phyloP scores from a whole-genome alignment of 441 rosid genomes.

The Eutrema salsugineum region DNA sequence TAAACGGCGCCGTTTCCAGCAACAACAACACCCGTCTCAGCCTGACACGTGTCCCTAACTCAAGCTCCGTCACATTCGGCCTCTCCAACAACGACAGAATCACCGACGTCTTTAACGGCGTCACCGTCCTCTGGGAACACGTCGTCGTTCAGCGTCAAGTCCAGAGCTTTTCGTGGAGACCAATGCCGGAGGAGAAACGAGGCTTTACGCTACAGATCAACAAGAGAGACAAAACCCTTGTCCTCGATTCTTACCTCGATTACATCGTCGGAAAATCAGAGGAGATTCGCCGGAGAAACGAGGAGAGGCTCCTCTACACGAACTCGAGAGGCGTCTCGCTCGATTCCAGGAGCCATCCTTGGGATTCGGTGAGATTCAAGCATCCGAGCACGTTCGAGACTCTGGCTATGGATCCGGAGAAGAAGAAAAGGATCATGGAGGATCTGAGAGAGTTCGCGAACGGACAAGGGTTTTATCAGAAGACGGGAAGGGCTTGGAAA shows the following conservation, averaged over 20 bases:
- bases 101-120: constrained; percentile 57
- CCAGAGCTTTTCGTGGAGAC: constrained; percentile 77
- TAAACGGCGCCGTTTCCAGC: constrained; percentile 31
- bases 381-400: constrained; percentile 92
- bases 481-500: constrained; percentile 84
- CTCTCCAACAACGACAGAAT: constrained; percentile 74
- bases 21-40: constrained; percentile 51
- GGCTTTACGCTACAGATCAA: constrained; percentile 74
- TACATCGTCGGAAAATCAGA: constrained; percentile 66
- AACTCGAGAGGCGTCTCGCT: constrained; percentile 82
- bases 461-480: constrained; percentile 70
- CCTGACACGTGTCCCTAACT: constrained; percentile 79
- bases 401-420: constrained; percentile 72
- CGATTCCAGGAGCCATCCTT: constrained; percentile 82
- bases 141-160: constrained; percentile 70
- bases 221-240: constrained; percentile 53
- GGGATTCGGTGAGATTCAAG: constrained; percentile 93
- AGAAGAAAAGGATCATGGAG: constrained; percentile 54
- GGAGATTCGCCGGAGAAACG: constrained; percentile 67
- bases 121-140: constrained; percentile 72
- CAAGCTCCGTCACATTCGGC: constrained; percentile 78
- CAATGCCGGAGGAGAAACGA: constrained; percentile 87
- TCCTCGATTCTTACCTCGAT: constrained; percentile 68
- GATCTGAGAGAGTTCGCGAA: constrained; percentile 60
- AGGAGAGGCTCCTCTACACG: constrained; percentile 70